Conservation (phyloP, 2,329 filamentous ascomycete species). For the Hymenoscyphus albidus region DNA sequence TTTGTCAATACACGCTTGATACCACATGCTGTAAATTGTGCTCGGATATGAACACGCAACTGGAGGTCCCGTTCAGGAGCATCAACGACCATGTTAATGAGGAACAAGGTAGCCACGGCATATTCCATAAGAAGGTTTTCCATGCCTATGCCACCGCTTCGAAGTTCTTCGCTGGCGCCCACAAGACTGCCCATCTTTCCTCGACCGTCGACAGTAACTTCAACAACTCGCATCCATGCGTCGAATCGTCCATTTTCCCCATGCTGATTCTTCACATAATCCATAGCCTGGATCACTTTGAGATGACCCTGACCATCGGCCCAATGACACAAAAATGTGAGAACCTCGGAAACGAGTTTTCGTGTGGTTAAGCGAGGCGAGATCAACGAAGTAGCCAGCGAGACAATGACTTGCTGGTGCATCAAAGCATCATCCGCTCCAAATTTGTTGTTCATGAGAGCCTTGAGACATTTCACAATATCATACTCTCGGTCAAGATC, state of each 20-base stretch:
- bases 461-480: constrained; percentile 95
- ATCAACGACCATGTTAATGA: constrained; percentile 96
- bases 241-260: constrained; percentile 95
- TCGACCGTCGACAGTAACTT: constrained; percentile 92
- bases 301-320: constrained; percentile 81
- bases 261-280: constrained; percentile 81
- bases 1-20: constrained; percentile 92
- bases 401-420: constrained; percentile 86
- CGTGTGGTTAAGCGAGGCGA: constrained; percentile 86
- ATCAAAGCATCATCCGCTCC: constrained; percentile 91
- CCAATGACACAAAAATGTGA: constrained; percentile 97
- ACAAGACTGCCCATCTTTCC: constrained; percentile 99
- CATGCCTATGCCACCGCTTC: constrained; percentile 95
- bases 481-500: constrained; percentile 81
- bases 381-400: constrained; percentile 80
- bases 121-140: constrained; percentile 99
- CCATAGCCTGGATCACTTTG: constrained; percentile 90
- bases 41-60: constrained; percentile 87
- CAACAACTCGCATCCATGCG: constrained; percentile 97
- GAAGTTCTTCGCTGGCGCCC: constrained; percentile 91
- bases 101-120: constrained; percentile 86
- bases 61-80: constrained; percentile 85
- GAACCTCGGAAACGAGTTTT: constrained; percentile 91
- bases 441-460: constrained; percentile 98
- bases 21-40: constrained; percentile 92